Base-by-base conservation (phyloP, 192 early-diverging fungal species). In the Backusella luteola region DNA sequence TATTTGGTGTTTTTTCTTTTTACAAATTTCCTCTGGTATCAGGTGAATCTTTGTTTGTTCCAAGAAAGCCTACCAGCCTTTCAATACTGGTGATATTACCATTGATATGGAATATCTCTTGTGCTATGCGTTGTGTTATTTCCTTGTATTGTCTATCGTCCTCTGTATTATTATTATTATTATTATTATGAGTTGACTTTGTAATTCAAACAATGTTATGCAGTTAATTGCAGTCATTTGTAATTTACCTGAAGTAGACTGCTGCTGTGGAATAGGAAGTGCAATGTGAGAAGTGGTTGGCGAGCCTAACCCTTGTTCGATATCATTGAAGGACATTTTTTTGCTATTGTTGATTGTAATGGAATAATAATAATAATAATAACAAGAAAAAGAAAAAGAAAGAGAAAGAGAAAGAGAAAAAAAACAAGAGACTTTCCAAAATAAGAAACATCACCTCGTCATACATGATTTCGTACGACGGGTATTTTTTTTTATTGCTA, bases 71-170 rank as follows among this genome's bases (percentile, higher is more conserved):
- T 7, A 97, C 92, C 0, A 94, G 86, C 14, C 91, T 88, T n/a
- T 96, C 90, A 63, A 97, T 95, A 74, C 88, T 89, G 26, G 93
- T 92, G 49, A 96, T 93, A 81, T 93, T 94, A 73, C 87, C 90
- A 67, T 94, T 95, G 73, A 98, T 94, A 44, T 87, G 86, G 79
- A 96, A 97, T 52, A 98, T 88, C 74, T 93, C 87, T 74, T 94
- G 92, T 11, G 95, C 96, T 9, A 94, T 86, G 59, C 89, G 85
- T 53, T 94, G 93, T 71, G 85, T 85, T 53, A 88, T 73, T 34
- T 83, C 80, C 49, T 83, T 81, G 74, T 89, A 90, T 46, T 76
- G 67, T 9, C 72, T 75, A 66, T 90, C 87, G 66, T 88, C 84
- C 34, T 79, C 76, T 71, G 73, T 63, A 26, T 67, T 4, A 5